These are phyloP conservation scores for Fraxinus cuspidata DNA, from an alignment of 257 asterid species.

Conservation along the genomic window DNA sequence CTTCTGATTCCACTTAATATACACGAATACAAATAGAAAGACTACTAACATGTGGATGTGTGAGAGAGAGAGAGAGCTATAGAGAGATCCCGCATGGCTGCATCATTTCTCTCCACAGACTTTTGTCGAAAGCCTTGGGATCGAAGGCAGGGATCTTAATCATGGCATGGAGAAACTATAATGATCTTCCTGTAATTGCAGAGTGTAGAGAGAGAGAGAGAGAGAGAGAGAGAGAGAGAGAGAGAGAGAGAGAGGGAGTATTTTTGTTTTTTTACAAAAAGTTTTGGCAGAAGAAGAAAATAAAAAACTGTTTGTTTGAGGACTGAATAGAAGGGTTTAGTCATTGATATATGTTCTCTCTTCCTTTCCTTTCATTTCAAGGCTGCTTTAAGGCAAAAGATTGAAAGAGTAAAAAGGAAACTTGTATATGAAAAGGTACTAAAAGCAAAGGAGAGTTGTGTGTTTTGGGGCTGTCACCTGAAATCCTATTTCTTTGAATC, in stretches of 20 bases:
- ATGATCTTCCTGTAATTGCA: too few relatives aligned
- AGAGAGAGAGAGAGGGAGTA: not conserved
- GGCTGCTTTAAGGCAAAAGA: constrained; percentile 42
- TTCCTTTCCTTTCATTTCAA: constrained; percentile 41
- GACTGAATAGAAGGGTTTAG: not conserved
- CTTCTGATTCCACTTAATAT: not conserved
- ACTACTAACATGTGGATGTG: not conserved
- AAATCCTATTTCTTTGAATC: constrained; percentile 34
- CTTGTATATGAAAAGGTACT: constrained; percentile 39
- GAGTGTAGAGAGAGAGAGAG: too few relatives aligned
- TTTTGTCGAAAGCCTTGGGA: constrained; percentile 74
- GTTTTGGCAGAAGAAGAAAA: too few relatives aligned
- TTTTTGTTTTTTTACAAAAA: too few relatives aligned
- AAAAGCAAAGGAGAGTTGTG: constrained; percentile 33
- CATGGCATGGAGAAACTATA: constrained; percentile 40
- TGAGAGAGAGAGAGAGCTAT: constrained; percentile 28
- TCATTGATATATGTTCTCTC: not conserved
- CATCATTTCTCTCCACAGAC: constrained; percentile 61
- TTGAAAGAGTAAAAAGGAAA: constrained; percentile 64
- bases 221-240: not conserved
- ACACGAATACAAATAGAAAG: constrained; percentile 19
- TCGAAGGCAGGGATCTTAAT: constrained; percentile 60
- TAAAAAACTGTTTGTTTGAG: too few relatives aligned
- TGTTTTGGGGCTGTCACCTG: constrained; percentile 49
- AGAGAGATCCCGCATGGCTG: constrained; percentile 41